Base-by-base conservation (phyloP, 768 basidiomycete species). In the Kwoniella heveanensis region DNA sequence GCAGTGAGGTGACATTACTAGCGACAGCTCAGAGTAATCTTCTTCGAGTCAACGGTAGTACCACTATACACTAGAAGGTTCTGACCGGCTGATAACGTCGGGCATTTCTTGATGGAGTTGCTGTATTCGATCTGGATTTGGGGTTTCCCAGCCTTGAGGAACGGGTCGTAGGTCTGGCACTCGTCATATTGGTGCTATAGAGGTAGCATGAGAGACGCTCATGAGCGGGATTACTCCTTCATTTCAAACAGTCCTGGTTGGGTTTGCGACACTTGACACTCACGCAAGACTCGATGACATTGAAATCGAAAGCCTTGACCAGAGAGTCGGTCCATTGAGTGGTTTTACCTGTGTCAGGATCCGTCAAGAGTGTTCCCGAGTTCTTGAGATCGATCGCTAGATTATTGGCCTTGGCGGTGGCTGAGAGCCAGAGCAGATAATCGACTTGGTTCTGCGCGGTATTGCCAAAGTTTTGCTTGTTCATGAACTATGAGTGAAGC, bases 251-350 rank as follows among this genome's bases (percentile, higher is more conserved):
- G n/a, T n/a, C n/a, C n/a, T n/a, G n/a, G n/a, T n/a, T n/a, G n/a
- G n/a, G n/a, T 36, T 36, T 13, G 32, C 6, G 19, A n/a, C n/a
- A n/a, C n/a, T n/a, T n/a, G n/a, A 13, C 32, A 63, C 72, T 69
- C 46, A 74, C 70, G 46, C 72, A 74, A n/a, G 57, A 58, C 55
- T 74, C 72, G 22, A 74, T 74, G 32, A 74, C 70, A 47, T 57
- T 59, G 39, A 69, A 69, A 51, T 74, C 72, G 56, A 74, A 74
- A 3, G 70, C 67, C 4, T 39, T 46, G 49, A 74, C 62, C 6
- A 71, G 37, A 4, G 48, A 50, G 19, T 46, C 25, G 19, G 62
- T 56, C 60, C 60, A 69, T 50, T 55, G 17, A 2, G 68, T 65
- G 1, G 54, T 0, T 26, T 62, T 51, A 17, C 47, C 57, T 10